A percentile compares a stretch with the other conserved stretches of the same genome.
These are phyloP conservation scores for Alternaria gaisen DNA, from an alignment of 2,329 filamentous ascomycete genomes.

Conservation along the genomic window DNA sequence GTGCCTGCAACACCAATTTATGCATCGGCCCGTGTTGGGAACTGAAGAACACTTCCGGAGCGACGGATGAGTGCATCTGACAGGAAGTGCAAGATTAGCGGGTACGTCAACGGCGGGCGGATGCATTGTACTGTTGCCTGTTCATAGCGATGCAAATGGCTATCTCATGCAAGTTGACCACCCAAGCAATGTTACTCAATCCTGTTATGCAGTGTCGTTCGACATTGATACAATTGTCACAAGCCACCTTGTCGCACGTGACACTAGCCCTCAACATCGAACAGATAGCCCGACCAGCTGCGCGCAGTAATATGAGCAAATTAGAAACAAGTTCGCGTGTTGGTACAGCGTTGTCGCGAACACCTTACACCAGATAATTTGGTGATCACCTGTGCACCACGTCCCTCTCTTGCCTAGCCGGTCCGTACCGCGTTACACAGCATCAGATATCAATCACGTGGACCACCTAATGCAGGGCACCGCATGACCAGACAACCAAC, in stretches of 20 bases:
- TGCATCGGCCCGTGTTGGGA: conserved; percentile 20
- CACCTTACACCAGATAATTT: conserved; percentile 5
- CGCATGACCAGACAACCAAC: conserved; percentile 1
- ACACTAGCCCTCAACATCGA: background rate
- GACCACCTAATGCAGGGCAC: conserved; percentile 18
- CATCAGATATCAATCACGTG: conserved; percentile 24
- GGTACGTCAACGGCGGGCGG: conserved; percentile 18
- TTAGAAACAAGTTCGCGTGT: background rate
- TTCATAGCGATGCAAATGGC: conserved; percentile 17
- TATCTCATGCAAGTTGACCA: conserved; percentile 15
- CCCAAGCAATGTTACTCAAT: background rate
- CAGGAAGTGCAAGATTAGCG: conserved; percentile 27
- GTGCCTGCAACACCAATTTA: conserved; percentile 19
- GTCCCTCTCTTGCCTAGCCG: conserved; percentile 12
- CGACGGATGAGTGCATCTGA: conserved; percentile 27
- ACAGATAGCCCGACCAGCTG: background rate
- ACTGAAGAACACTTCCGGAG: conserved; percentile 15
- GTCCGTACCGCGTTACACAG: conserved; percentile 27
- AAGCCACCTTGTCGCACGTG: conserved; percentile 2
- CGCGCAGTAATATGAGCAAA: background rate
- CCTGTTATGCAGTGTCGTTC: background rate
- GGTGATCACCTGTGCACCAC: background rate
- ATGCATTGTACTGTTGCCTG: background rate
- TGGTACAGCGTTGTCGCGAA: background rate
- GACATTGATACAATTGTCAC: background rate